Base-by-base conservation (phyloP, 2,329 filamentous ascomycete genomes). In the Pyrenophora tritici-repentis region DNA sequence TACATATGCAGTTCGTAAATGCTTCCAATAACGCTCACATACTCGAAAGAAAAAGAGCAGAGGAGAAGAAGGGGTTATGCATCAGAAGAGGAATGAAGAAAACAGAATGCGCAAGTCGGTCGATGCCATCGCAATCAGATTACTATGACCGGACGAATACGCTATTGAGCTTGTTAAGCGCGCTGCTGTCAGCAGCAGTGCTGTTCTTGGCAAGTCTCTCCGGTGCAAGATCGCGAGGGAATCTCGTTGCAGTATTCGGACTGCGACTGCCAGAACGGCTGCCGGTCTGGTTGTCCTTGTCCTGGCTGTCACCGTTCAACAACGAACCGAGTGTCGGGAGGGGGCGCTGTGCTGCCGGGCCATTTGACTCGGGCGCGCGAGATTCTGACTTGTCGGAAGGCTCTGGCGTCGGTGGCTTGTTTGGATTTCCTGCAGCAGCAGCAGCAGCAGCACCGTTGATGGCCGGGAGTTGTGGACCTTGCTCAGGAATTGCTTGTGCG, bases 271-370 rank as follows among this genome's bases (percentile, higher is more conserved):
- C 75, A 5, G 73, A 70, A 29, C 77, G 72, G 50, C 69, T 74
- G 42, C 60, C 68, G 53, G 57, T 66, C 42, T 67, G 66, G 16
- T 67, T 71, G 26, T 71, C 64, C 50, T 63, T 61, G 16, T 56
- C 58, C 16, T 61, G 55, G 16, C 63, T 64, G 10, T 68, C 64
- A 24, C 59, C 65, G 48, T 72, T 72, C 34, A 72, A 64, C 20
- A 72, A 62, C 1, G 69, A 70, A 9, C 65, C 65, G 1, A 71
- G 58, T 6, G 62, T 68, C 6, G 84, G 84, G 22, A 85, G 82
- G 2, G 74, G 75, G 37, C 71, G 72, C 29, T 69, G 68, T 1
- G 63, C 55, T 33, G 64, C 24, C 55, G 33, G 58, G 37, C 57
- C 58, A 47, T 64, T 66, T 3, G 64, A 50, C 32, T 73, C 70